phyloP scores from a whole-genome alignment of 73 alveolate species.

The Strombidium stylifer region DNA sequence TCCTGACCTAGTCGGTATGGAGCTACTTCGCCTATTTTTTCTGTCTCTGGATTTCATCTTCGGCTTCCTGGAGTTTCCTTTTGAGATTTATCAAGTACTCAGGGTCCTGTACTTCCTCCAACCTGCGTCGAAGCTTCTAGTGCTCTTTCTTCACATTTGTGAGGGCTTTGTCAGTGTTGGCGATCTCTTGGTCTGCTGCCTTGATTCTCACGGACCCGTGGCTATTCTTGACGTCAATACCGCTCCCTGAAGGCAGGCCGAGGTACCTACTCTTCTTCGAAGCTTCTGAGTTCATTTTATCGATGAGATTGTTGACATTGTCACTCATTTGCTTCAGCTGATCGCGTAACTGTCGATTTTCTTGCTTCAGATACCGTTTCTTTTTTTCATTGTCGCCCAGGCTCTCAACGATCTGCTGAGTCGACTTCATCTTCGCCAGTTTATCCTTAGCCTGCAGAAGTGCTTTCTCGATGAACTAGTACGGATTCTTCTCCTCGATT shows the following conservation, averaged over 20 bases:
- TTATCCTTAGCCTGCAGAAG: constrained; percentile 12
- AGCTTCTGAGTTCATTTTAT: constrained; percentile 37
- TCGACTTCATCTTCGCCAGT: constrained; percentile 37
- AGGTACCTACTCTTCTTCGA: constrained; percentile 21
- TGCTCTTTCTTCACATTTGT: constrained; percentile 25
- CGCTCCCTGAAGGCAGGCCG: background rate
- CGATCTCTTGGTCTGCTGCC: constrained; percentile 35
- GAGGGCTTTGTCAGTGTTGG: constrained; percentile 43
- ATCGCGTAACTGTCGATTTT: constrained; percentile 35
- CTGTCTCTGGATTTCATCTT: constrained; percentile 15
- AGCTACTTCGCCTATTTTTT: constrained; percentile 21
- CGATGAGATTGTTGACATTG: constrained; percentile 39
- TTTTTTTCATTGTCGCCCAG: constrained; percentile 19
- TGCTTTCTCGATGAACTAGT: constrained; percentile 37
- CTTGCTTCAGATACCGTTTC: constrained; percentile 25
- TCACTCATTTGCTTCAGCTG: constrained; percentile 41
- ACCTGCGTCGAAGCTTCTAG: constrained; percentile 20
- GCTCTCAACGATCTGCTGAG: constrained; percentile 27
- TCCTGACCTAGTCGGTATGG: constrained; percentile 13
- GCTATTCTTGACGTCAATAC: background rate
- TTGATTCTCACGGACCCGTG: constrained; percentile 31
- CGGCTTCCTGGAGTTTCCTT: constrained; percentile 17
- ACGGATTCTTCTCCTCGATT: constrained; percentile 38
- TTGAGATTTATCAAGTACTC: constrained; percentile 36
- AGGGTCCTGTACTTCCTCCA: constrained; percentile 39